A percentile compares a stretch with the other conserved stretches of the same genome.
phyloP scores from a whole-genome alignment of 2,329 filamentous ascomycete species.

The Blastomyces parvus region DNA sequence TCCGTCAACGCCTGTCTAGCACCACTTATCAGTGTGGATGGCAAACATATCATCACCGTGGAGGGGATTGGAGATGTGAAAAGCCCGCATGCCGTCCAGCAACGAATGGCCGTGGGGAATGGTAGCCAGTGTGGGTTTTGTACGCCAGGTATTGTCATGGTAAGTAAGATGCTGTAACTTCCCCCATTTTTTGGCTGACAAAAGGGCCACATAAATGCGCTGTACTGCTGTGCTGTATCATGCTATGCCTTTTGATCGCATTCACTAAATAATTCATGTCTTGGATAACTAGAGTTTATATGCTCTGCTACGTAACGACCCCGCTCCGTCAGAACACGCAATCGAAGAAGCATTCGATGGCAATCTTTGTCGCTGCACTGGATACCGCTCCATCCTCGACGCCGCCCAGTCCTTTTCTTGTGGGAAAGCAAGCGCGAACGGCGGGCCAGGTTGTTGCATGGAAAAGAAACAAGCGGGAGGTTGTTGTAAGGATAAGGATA shows the following conservation, averaged over 20 bases:
- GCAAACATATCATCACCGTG: constrained; percentile 96
- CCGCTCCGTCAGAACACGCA: constrained; percentile 65
- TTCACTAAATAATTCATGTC: constrained; percentile 8
- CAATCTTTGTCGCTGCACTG: constrained; percentile 90
- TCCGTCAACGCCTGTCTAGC: constrained; percentile 94
- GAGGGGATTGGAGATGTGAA: constrained; percentile 89
- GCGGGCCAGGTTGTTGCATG: constrained; percentile 63
- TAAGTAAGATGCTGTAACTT: constrained; percentile 18
- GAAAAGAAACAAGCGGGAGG: constrained; percentile 40
- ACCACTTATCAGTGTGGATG: constrained; percentile 83
- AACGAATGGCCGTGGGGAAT: constrained; percentile 81
- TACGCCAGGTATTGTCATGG: constrained; percentile 93
- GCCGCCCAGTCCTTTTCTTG: constrained; percentile 78
- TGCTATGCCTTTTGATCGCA: background rate
- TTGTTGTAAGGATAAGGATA: constrained; percentile 54
- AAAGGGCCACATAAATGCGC: background rate
- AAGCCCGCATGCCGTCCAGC: constrained; percentile 78
- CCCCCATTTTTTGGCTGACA: background rate
- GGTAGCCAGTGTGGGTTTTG: constrained; percentile 95
- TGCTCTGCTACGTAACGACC: constrained; percentile 77
- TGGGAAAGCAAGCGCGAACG: constrained; percentile 48
- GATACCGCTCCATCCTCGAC: constrained; percentile 87
- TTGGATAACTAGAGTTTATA: constrained; percentile 60
- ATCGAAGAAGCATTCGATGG: constrained; percentile 96
- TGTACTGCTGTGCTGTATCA: no score